Percentiles rank a stretch among this genome's conserved stretches.
Conservation (phyloP, 2,329 filamentous ascomycete species). For the Zasmidium angulare region DNA sequence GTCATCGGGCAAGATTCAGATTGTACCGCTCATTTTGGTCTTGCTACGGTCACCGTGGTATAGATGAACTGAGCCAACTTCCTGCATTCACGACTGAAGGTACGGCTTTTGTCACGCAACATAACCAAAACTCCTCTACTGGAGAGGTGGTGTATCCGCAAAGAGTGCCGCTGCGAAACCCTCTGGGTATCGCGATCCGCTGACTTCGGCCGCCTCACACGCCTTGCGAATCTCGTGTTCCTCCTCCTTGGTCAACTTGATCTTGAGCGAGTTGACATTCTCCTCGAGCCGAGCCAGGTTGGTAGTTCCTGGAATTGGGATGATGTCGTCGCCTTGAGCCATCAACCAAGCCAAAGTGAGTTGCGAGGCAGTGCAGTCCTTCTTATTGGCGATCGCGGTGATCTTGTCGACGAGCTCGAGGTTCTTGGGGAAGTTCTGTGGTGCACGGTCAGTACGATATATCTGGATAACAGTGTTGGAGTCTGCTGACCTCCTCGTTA, state of each 20-base stretch:
- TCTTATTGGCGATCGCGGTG: slow-evolving; percentile 51
- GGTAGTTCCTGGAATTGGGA: slow-evolving; percentile 57
- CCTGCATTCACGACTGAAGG: too few relatives aligned
- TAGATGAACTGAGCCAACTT: too few relatives aligned
- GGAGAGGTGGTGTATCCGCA: slow-evolving; percentile 40
- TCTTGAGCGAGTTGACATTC: slow-evolving; percentile 41
- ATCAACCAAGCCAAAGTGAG: slow-evolving; percentile 64
- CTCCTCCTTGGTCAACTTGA: slow-evolving; percentile 39
- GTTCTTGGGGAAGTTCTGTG: slow-evolving; percentile 55
- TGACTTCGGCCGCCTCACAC: slow-evolving; percentile 35
- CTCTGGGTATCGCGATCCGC: slow-evolving; percentile 43
- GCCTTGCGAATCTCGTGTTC: slow-evolving; percentile 39
- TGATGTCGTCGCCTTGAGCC: slow-evolving; percentile 57
- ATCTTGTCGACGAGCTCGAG: slow-evolving; percentile 55
- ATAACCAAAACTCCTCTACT: too few relatives aligned
- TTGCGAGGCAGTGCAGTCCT: slow-evolving; percentile 57
- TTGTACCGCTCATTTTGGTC: too few relatives aligned
- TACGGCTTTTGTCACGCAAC: too few relatives aligned
- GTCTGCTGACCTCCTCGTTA: slow-evolving; percentile 36
- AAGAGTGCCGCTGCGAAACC: slow-evolving; percentile 35
- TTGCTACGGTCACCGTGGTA: too few relatives aligned
- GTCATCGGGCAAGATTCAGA: too few relatives aligned
- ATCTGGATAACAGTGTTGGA: not conserved
- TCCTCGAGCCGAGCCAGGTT: slow-evolving; percentile 47
- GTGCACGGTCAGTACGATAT: not conserved